Conservation (phyloP, 2,329 filamentous ascomycete genomes). For the Venturia aucupariae region DNA sequence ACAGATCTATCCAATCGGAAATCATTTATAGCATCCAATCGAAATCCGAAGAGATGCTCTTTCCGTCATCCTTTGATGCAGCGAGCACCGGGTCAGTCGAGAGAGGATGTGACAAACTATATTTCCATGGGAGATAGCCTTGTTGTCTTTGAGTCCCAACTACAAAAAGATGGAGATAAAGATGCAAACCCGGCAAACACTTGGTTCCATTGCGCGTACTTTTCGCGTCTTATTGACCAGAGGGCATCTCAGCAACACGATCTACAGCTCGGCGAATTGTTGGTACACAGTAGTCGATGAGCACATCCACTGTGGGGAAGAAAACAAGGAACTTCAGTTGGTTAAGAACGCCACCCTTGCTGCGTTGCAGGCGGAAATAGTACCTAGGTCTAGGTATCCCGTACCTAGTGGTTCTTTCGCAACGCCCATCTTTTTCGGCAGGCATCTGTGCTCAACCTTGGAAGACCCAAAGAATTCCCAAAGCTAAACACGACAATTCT, state of each 20-base stretch:
- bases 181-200: not conserved
- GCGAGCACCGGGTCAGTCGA: not conserved
- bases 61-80: not conserved
- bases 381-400: not conserved
- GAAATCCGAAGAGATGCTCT: not conserved
- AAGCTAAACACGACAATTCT: not conserved
- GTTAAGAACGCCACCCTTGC: not conserved
- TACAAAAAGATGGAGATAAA: not conserved
- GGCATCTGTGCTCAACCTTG: not conserved
- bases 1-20: not conserved
- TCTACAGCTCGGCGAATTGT: not conserved
- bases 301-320: not conserved
- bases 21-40: not conserved
- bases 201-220: not conserved
- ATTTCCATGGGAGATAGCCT: no score
- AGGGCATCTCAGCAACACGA: not conserved
- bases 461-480: not conserved
- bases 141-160: not conserved
- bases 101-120: not conserved
- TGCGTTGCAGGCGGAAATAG: not conserved
- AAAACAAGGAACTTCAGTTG: not conserved
- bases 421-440: not conserved
- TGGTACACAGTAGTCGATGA: conserved; percentile 2
- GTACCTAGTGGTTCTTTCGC: not conserved
- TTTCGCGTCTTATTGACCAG: not conserved